These are phyloP conservation scores for Gynandropsis gynandra DNA, from an alignment of 345 rosid species.

Conservation along the genomic window DNA sequence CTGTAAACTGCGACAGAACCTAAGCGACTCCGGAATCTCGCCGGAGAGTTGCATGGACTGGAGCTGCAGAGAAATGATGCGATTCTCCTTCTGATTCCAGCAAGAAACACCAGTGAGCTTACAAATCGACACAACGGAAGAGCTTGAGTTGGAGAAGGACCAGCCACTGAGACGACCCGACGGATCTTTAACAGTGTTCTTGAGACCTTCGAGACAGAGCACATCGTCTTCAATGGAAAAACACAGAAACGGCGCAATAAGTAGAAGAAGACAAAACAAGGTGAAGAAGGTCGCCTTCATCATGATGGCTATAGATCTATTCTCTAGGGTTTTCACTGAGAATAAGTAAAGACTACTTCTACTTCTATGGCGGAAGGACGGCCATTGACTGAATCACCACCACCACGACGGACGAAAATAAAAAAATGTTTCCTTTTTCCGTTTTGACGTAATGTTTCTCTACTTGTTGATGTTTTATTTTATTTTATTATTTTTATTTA, in stretches of 20 bases:
- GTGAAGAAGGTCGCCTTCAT: conserved; percentile 26
- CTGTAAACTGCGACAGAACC: conserved; percentile 45
- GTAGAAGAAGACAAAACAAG: conserved; percentile 12
- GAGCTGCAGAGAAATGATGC: conserved; percentile 38
- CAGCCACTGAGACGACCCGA: conserved; percentile 25
- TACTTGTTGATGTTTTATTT: not conserved
- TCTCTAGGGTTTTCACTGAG: conserved; percentile 6
- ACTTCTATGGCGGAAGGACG: conserved; percentile 20
- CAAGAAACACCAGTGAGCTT: conserved; percentile 48
- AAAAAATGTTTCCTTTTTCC: conserved; percentile 10
- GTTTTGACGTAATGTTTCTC: too few species aligned
- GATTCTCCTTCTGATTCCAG: conserved; percentile 50
- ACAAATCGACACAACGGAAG: conserved; percentile 39
- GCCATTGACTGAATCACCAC: conserved; percentile 38
- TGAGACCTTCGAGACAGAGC: conserved; percentile 47
- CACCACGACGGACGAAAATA: conserved; percentile 11
- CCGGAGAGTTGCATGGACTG: conserved; percentile 36
- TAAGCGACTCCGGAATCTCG: conserved; percentile 41
- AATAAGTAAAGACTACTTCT: conserved; percentile 1
- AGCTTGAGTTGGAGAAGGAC: conserved; percentile 43
- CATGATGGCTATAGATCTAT: conserved; percentile 15
- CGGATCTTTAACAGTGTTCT: conserved; percentile 37
- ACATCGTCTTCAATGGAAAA: conserved; percentile 37
- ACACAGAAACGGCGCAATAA: not conserved
- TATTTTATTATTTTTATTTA: conserved; percentile 1